Percentiles rank a stretch among this genome's conserved stretches.
Evolutionary conservation across 208 protist genomes (phyloP).

Genomic region (Acanthamoeba triangularis): DNA sequence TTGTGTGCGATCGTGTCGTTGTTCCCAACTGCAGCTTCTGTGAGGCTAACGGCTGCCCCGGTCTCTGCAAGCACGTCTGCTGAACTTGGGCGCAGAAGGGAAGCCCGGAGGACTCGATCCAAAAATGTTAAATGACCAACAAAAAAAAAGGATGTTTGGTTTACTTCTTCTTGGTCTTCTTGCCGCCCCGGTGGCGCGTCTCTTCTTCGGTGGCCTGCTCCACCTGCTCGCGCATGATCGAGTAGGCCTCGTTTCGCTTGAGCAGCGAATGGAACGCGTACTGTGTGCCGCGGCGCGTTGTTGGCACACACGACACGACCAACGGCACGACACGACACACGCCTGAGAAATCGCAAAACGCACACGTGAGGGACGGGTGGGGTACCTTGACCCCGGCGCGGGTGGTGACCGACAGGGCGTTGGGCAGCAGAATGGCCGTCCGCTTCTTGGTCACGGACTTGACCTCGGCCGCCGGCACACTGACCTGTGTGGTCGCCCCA

Average conservation of each 20-base stretch:
- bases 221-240: slow-evolving; percentile 7
- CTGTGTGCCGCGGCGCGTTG: too few species aligned
- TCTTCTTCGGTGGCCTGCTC: not conserved
- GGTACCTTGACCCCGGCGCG: not conserved
- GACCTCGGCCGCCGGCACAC: not conserved
- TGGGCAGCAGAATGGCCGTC: slow-evolving; percentile 38
- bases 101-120: too few species aligned
- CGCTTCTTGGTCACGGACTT: slow-evolving; percentile 60
- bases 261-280: slow-evolving; percentile 1
- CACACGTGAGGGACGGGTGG: not conserved
- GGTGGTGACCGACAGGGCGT: slow-evolving; percentile 31
- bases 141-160: too few species aligned
- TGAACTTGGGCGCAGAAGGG: too few species aligned
- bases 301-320: too few species aligned
- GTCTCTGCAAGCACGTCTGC: too few species aligned
- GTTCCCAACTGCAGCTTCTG: too few species aligned
- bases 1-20: too few species aligned
- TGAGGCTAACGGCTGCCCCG: too few species aligned
- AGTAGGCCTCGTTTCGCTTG: slow-evolving; percentile 20
- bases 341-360: too few species aligned
- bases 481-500: not conserved
- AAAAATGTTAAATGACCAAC: too few species aligned
- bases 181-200: not conserved
- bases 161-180: not conserved
- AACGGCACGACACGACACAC: too few species aligned